phyloP scores from a whole-genome alignment of 2,329 filamentous ascomycete genomes.

The Cladosporium sp. region DNA sequence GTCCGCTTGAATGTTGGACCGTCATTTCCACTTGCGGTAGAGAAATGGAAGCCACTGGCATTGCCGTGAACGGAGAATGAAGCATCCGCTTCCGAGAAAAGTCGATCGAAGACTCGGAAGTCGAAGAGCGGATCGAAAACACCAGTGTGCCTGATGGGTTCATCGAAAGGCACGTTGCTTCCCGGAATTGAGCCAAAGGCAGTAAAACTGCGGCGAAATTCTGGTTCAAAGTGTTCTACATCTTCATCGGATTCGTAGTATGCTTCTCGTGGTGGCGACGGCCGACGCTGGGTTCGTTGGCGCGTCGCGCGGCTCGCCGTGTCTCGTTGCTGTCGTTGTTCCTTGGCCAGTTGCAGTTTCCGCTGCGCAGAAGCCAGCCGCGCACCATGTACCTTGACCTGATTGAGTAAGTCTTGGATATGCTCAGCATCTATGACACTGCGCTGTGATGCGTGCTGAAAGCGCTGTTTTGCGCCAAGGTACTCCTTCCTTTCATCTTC shows the following conservation, averaged over 20 bases:
- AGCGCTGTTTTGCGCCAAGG: slow-evolving; percentile 17
- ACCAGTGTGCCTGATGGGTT: not conserved
- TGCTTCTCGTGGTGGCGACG: slow-evolving; percentile 1
- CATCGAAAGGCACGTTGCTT: not conserved
- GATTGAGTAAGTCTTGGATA: slow-evolving; percentile 23
- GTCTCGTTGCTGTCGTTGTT: not conserved
- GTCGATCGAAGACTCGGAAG: slow-evolving; percentile 10
- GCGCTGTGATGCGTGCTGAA: slow-evolving; percentile 24
- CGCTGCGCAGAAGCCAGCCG: slow-evolving; percentile 8
- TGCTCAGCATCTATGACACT: slow-evolving; percentile 18
- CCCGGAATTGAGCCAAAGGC: not conserved
- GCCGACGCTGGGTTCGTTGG: not conserved
- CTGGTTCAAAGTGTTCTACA: not conserved
- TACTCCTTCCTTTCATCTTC: slow-evolving; percentile 14
- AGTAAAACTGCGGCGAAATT: not conserved
- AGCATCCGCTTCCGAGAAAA: slow-evolving; percentile 6
- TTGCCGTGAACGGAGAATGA: not conserved
- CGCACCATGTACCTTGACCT: slow-evolving; percentile 19
- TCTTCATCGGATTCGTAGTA: not conserved
- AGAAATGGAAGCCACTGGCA: not conserved
- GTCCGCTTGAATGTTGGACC: not conserved
- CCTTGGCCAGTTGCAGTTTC: slow-evolving; percentile 4
- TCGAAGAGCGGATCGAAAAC: not conserved
- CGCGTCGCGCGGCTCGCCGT: not conserved
- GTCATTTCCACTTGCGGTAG: not conserved